These are phyloP conservation scores for Alternaria metachromatica DNA, from an alignment of 2,329 filamentous ascomycete genomes.

Conservation along the genomic window DNA sequence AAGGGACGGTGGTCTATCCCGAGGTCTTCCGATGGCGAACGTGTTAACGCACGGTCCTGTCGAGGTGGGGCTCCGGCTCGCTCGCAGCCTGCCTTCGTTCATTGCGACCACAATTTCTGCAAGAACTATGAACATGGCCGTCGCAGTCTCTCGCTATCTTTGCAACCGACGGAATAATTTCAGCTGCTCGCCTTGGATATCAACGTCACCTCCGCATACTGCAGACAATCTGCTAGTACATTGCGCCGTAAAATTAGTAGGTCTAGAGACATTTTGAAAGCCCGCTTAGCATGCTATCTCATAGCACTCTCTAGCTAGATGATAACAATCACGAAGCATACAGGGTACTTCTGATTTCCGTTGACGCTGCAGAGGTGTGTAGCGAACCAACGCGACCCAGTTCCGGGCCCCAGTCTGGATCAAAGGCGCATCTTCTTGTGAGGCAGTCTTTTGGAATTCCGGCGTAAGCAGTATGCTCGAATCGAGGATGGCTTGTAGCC, in stretches of 20 bases:
- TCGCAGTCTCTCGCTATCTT: not conserved
- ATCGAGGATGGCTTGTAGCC: not conserved
- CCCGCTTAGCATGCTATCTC: not conserved
- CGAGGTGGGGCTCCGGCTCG: not conserved
- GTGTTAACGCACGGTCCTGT: not conserved
- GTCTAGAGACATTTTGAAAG: not conserved
- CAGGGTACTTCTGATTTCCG: not conserved
- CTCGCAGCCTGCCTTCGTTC: not conserved
- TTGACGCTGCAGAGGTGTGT: not conserved
- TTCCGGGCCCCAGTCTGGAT: not conserved
- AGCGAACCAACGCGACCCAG: not conserved
- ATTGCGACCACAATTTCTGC: not conserved
- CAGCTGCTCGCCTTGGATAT: too few species aligned
- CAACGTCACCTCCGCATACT: not conserved
- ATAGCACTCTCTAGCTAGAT: not conserved
- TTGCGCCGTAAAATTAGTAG: not conserved
- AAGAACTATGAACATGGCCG: not conserved
- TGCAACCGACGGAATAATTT: not conserved
- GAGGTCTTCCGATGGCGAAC: not conserved
- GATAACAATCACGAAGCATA: not conserved
- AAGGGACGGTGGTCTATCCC: not conserved
- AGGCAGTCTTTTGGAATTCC: not conserved
- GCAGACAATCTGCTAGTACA: not conserved
- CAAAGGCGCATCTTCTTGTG: not conserved
- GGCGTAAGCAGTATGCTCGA: not conserved